phyloP scores from a whole-genome alignment of 2,329 filamentous ascomycete genomes.

The Scorias spongiosa region DNA sequence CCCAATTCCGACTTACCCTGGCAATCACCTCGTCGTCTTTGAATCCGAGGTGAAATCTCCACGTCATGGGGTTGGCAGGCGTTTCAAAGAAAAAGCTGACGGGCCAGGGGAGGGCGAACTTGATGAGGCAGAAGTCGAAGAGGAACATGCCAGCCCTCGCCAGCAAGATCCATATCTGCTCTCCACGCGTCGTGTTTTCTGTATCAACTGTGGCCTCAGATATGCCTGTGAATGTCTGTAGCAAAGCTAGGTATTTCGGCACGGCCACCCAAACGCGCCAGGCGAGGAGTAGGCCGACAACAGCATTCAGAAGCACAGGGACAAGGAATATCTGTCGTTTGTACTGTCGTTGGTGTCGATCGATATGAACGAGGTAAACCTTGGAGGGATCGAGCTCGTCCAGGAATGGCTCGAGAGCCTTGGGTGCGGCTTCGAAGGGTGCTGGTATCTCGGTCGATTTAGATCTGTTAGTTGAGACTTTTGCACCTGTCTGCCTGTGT shows the following conservation, averaged over 20 bases:
- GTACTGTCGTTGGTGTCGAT: constrained; percentile 50
- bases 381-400: constrained; percentile 49
- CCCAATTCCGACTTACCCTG: constrained; percentile 61
- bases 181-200: constrained; percentile 38
- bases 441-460: constrained; percentile 8
- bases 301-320: constrained; percentile 60
- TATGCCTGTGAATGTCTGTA: constrained; percentile 50
- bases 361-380: constrained; percentile 76
- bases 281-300: constrained; percentile 47
- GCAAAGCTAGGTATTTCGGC: constrained; percentile 57
- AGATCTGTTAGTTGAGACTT: not conserved
- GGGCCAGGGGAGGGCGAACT: constrained; percentile 32
- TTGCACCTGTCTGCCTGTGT: not conserved
- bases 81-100: constrained; percentile 42
- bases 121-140: constrained; percentile 49
- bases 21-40: constrained; percentile 68
- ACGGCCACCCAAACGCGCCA: constrained; percentile 54
- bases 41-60: constrained; percentile 64
- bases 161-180: constrained; percentile 42
- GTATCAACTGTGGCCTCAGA: constrained; percentile 49
- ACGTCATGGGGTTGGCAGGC: constrained; percentile 49
- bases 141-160: constrained; percentile 51
- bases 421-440: constrained; percentile 54
- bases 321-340: constrained; percentile 76
- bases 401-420: constrained; percentile 50